Evolutionary conservation across 176 grass and related monocot genomes (phyloP).

Genomic region (Ensete glaucum): DNA sequence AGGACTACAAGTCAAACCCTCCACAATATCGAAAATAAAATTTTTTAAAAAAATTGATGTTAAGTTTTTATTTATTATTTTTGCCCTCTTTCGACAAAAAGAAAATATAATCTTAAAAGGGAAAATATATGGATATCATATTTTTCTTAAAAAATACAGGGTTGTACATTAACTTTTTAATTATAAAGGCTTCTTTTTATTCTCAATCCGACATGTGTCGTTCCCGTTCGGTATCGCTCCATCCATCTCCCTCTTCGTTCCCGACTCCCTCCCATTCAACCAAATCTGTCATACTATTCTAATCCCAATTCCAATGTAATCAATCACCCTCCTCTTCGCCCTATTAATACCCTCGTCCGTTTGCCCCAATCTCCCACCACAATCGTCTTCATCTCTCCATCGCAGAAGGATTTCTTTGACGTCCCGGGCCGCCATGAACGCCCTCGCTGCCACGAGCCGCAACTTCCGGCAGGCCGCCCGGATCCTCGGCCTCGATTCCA

Average conservation of each 20-base stretch:
- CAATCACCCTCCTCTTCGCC: background rate
- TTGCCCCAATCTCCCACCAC: background rate
- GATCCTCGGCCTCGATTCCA: slow-evolving; percentile 16
- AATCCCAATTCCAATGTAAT: background rate
- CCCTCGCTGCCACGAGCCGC: slow-evolving; percentile 15
- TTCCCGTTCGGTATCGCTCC: too few relatives aligned
- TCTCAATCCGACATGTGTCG: too few relatives aligned
- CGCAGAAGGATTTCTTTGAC: background rate
- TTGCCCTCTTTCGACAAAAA: too few relatives aligned
- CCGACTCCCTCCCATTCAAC: background rate
- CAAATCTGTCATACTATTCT: background rate
- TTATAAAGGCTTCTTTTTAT: too few relatives aligned
- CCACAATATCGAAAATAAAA: too few relatives aligned
- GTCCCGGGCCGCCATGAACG: slow-evolving; percentile 9
- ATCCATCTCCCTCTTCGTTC: background rate
- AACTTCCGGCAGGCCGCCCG: slow-evolving; percentile 13
- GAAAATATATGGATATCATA: too few relatives aligned
- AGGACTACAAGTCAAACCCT: too few relatives aligned
- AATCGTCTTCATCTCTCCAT: background rate
- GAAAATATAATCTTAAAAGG: too few relatives aligned
- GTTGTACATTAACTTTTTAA: too few relatives aligned
- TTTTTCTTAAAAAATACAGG: too few relatives aligned
- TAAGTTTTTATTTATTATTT: too few relatives aligned
- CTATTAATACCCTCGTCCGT: background rate
- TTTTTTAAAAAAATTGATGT: too few relatives aligned